phyloP scores from a whole-genome alignment of 805 yeast species.

The Ogataea degrootiae region DNA sequence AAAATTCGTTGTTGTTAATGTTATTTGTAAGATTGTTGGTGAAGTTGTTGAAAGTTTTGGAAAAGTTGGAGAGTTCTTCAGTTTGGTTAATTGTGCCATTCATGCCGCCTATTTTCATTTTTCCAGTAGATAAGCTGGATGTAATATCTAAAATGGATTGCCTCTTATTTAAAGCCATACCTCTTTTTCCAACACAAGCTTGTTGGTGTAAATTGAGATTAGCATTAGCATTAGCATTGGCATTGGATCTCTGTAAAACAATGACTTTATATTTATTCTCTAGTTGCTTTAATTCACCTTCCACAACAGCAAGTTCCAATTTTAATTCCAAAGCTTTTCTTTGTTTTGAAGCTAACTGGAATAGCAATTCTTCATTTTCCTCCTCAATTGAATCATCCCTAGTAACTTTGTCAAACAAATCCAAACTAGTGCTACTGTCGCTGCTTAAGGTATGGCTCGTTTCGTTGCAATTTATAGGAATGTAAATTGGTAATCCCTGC shows the following conservation, averaged over 20 bases:
- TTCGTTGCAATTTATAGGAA: constrained; percentile 27
- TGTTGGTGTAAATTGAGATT: neutral
- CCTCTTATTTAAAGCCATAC: no score
- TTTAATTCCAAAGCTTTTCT: constrained; percentile 47
- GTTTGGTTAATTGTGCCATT: neutral
- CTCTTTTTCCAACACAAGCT: neutral
- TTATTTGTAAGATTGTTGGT: constrained; percentile 23
- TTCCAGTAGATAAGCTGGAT: neutral
- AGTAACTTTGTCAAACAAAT: neutral
- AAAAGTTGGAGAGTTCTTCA: constrained; percentile 8
- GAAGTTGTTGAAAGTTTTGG: constrained; percentile 19
- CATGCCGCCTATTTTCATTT: neutral
- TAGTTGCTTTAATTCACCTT: constrained; percentile 33
- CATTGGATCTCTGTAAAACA: constrained; percentile 1
- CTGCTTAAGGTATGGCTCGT: neutral
- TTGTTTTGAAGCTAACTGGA: constrained; percentile 46
- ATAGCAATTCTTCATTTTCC: constrained; percentile 24
- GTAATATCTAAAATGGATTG: neutral
- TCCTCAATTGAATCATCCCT: constrained; percentile 2
- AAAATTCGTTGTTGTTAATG: constrained; percentile 19
- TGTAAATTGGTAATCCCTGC: constrained; percentile 32
- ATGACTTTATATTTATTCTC: constrained; percentile 28
- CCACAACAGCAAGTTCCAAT: constrained; percentile 36
- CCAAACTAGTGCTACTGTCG: neutral
- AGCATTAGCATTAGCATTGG: neutral